Conservation (phyloP, 176 grass and related monocot genomes). For the Luzula sylvatica region DNA sequence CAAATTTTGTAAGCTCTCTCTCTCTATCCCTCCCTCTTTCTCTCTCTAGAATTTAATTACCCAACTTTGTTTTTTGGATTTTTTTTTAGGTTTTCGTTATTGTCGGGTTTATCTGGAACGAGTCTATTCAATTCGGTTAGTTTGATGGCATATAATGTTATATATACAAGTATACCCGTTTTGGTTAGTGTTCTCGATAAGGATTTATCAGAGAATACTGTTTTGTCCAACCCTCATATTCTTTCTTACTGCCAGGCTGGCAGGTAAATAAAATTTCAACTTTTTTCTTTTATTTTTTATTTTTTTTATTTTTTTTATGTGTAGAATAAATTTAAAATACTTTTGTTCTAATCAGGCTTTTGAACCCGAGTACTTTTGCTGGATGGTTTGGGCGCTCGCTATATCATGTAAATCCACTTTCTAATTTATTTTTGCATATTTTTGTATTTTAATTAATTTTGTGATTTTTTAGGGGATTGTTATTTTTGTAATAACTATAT, state of each 20-base stretch:
- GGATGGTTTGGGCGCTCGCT: conserved; percentile 85
- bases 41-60: not conserved
- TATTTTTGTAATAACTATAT: conserved; percentile 52
- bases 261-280: conserved; percentile 41
- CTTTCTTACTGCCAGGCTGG: conserved; percentile 78
- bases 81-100: conserved; percentile 56
- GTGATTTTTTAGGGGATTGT: conserved; percentile 52
- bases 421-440: not conserved
- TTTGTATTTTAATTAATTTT: conserved; percentile 14
- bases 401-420: conserved; percentile 50
- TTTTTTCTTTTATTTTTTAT: conserved; percentile 8
- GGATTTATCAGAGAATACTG: conserved; percentile 62
- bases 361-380: conserved; percentile 71
- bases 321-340: not conserved
- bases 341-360: conserved; percentile 35
- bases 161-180: conserved; percentile 84
- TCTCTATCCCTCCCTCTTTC: not conserved
- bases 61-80: not conserved
- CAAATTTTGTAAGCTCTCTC: conserved; percentile 67
- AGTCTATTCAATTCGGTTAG: conserved; percentile 85
- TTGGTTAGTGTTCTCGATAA: conserved; percentile 84
- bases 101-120: conserved; percentile 71
- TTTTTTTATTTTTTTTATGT: too few species aligned
- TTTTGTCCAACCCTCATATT: conserved; percentile 66
- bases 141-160: conserved; percentile 96